Percentiles rank a stretch among this genome's conserved stretches.
Evolutionary conservation across 2,329 filamentous ascomycete genomes (phyloP).

Genomic region (Colletotrichum musicola): DNA sequence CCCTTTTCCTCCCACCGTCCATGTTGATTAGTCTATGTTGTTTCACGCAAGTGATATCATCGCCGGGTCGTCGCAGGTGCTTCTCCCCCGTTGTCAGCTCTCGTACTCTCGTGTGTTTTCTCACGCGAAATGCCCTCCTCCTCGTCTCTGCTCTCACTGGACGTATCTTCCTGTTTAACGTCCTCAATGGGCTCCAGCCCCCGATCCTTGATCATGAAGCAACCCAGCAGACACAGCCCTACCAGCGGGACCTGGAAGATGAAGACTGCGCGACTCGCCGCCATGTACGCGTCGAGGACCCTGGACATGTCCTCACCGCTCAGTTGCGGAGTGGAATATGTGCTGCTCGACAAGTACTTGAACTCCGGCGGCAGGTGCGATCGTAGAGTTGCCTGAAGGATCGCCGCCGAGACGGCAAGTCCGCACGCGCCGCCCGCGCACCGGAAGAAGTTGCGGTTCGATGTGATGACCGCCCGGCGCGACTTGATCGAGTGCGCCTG

Average conservation of each 20-base stretch:
- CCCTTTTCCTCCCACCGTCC: too few species aligned
- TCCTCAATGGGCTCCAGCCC: slow-evolving; percentile 53
- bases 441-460: slow-evolving; percentile 72
- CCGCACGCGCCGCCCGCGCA: slow-evolving; percentile 70
- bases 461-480: slow-evolving; percentile 72
- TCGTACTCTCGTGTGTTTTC: background rate
- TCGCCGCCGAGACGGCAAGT: slow-evolving; percentile 67
- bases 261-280: slow-evolving; percentile 67
- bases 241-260: slow-evolving; percentile 68
- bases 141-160: slow-evolving; percentile 24
- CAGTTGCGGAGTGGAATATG: slow-evolving; percentile 45
- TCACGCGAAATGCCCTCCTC: slow-evolving; percentile 2
- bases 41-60: too few species aligned
- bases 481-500: slow-evolving; percentile 69
- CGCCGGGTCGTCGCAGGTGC: background rate
- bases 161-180: background rate
- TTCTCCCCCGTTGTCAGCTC: background rate
- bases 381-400: slow-evolving; percentile 52
- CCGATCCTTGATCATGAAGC: slow-evolving; percentile 63
- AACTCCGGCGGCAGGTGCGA: slow-evolving; percentile 44
- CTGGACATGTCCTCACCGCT: slow-evolving; percentile 30
- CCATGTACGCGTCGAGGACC: slow-evolving; percentile 59
- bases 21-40: too few species aligned
- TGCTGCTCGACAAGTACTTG: slow-evolving; percentile 44
- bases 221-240: slow-evolving; percentile 62